Evolutionary conservation across 345 rosid genomes (phyloP), one percentile per base, ranked within the genome.

Genomic region (Citrus medica): DNA sequence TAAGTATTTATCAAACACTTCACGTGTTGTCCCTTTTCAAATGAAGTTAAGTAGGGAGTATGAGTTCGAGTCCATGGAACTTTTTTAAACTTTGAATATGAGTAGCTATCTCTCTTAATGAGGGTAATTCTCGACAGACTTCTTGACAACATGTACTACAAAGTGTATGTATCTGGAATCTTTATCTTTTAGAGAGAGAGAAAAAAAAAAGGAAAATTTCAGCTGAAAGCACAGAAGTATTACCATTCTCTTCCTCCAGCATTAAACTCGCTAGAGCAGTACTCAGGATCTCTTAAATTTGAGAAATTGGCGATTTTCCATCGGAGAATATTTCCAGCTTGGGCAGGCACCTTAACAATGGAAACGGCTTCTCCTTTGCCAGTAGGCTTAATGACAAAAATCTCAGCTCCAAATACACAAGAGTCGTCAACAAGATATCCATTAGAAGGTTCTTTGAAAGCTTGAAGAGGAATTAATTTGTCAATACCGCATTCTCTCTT

Each of bases 341-440:
- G 48, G 0, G 13, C 48, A 4, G 65, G 76, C 33, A 48, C 55
- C 28, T 71, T 16, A 33, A 71, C 65, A 63, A 71, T 71, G 69
- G 71, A 24, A 24, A 71, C 71, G n/a, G 64, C 35, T 63, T 78
- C 32, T 35, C 33, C 61, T 19, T 46, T 62, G 25, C 81, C 48
- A 19, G 70, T 42, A 19, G 51, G 30, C 25, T 48, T 61, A 17
- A 69, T 16, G 21, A 69, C 76, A 35, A 69, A 67, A 53, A 75
- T 65, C 71, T 80, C 79, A 21, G 40, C 75, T 60, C 83, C 76
- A 48, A 75, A 80, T 14, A 21, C 21, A n/a, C 79, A 80, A 53
- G 40, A 58, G 32, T 76, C 27, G 8, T 70, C 56, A 27, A 68
- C 65, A 8, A 67, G 71, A 28, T 53, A 65, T n/a, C 69, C 33